Base-by-base conservation (phyloP, 2,329 filamentous ascomycete genomes). In the Exophiala dermatitidis region DNA sequence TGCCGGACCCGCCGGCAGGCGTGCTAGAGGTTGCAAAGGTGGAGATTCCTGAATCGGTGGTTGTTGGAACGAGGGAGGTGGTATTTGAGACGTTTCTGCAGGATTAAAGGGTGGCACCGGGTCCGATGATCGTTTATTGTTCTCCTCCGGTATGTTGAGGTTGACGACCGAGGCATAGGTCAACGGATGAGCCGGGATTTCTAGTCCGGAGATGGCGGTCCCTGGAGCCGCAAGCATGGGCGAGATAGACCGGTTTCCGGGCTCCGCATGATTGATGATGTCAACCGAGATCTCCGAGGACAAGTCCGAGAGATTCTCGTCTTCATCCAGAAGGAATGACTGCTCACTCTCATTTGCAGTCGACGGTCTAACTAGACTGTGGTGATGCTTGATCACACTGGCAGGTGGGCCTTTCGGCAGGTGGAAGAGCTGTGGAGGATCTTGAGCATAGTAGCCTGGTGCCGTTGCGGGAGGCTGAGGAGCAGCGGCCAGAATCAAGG, bases 281-380 rank as follows among this genome's bases (percentile, higher is more conserved):
- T 79, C 77, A 19, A 78, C 70, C 3, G 77, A 79, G 28, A 78
- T 66, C 45, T 76, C 71, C 10, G 74, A 75, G 7, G 71, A 77
- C 34, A 76, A 61, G 46, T 81, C 79, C 51, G 79, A 82, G 32
- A 80, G 64, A 44, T 76, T 76, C 57, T 79, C 73, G 50, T 77
- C 75, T 38, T 80, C 77, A 52, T 77, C 71, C 3, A 79, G 69
- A 3, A 79, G 64, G 61, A 79, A 79, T 0, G 77, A 79, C n/a
- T 37, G 53, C 10, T 52, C 44, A 61, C 67, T 60, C 57, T 69
- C 54, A 37, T 64, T 54, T 7, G 56, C 46, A 54, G 60, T 61
- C 5, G 31, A 50, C 10, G 60, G 49, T 44, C 56, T 53, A 57
- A 67, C 9, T n/a, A 62, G 63, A 1, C 61, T 64, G 31, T 63